Conservation (phyloP, 805 yeast genomes). For the Candida sonorensis region DNA sequence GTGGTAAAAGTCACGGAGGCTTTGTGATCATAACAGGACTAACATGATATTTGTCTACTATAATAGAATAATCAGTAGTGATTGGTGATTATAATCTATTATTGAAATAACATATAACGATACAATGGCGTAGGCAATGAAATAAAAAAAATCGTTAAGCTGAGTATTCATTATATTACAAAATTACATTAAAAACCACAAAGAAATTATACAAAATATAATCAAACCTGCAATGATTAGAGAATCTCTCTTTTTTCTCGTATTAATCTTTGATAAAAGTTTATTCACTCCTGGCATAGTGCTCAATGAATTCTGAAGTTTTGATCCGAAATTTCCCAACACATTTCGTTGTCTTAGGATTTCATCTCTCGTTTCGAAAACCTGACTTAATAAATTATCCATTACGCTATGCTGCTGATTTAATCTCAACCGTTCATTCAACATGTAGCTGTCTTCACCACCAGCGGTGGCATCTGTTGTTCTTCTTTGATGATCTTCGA, state of each 20-base stretch:
- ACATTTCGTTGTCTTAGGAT: conserved; percentile 62
- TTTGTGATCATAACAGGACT: too few species aligned
- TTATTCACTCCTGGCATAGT: conserved; percentile 79
- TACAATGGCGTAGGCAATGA: too few species aligned
- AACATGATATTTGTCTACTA: too few species aligned
- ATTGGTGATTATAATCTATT: too few species aligned
- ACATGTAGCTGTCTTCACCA: conserved; percentile 43
- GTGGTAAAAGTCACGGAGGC: too few species aligned
- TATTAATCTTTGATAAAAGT: conserved; percentile 71
- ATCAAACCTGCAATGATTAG: conserved; percentile 73
- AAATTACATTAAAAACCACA: conserved; percentile 31
- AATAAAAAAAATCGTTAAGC: too few species aligned
- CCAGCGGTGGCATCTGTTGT: conserved; percentile 24
- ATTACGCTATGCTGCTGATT: conserved; percentile 69
- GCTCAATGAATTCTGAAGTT: conserved; percentile 53
- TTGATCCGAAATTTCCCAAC: conserved; percentile 56
- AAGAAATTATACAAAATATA: conserved; percentile 60
- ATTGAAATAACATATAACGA: too few species aligned
- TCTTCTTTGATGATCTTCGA: conserved; percentile 54
- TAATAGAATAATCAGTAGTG: too few species aligned
- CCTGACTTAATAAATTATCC: conserved; percentile 76
- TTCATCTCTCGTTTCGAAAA: conserved; percentile 85
- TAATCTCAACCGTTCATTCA: conserved; percentile 69
- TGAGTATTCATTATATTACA: too few species aligned
- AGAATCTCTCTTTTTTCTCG: conserved; percentile 84